These are phyloP conservation scores for Acephala macrosclerotiorum DNA, from an alignment of 2,329 filamentous ascomycete genomes.

Conservation along the genomic window DNA sequence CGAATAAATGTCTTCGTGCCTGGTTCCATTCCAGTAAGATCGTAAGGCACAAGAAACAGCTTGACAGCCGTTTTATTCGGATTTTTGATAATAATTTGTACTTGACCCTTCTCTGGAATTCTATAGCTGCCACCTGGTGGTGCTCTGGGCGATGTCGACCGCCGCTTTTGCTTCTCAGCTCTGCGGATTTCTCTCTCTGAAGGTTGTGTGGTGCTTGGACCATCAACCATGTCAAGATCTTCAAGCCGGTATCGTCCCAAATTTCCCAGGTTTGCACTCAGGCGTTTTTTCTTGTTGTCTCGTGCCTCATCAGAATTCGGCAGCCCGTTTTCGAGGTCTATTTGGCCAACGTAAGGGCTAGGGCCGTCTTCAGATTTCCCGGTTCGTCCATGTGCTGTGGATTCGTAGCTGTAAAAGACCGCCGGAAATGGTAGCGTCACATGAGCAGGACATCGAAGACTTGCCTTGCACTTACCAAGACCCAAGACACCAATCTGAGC, in stretches of 20 bases:
- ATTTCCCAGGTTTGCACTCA: conserved; percentile 29
- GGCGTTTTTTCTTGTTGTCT: conserved; percentile 49
- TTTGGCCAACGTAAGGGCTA: conserved; percentile 92
- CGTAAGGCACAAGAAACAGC: conserved; percentile 91
- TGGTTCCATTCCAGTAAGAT: conserved; percentile 89
- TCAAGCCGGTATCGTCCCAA: conserved; percentile 28
- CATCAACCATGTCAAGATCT: conserved; percentile 38
- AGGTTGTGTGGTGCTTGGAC: conserved; percentile 26
- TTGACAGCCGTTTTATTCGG: conserved; percentile 98
- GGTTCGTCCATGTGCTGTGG: conserved; percentile 63
- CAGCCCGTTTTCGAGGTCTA: conserved; percentile 87
- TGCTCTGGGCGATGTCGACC: conserved; percentile 66
- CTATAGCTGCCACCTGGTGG: conserved; percentile 91
- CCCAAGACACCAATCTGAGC: conserved; percentile 96
- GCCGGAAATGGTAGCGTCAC: conserved; percentile 91
- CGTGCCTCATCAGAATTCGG: conserved; percentile 55
- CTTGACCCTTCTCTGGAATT: conserved; percentile 90
- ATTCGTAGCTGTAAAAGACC: conserved; percentile 93
- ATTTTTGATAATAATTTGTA: conserved; percentile 98
- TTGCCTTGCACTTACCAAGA: conserved; percentile 86
- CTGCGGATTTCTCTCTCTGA: conserved; percentile 51
- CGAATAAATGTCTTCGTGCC: conserved; percentile 96
- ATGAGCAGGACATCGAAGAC: conserved; percentile 85
- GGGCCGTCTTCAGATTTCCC: conserved; percentile 81
- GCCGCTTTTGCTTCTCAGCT: conserved; percentile 65